Base-by-base conservation (phyloP, 257 asterid species). In the Linderniella brevidens region DNA sequence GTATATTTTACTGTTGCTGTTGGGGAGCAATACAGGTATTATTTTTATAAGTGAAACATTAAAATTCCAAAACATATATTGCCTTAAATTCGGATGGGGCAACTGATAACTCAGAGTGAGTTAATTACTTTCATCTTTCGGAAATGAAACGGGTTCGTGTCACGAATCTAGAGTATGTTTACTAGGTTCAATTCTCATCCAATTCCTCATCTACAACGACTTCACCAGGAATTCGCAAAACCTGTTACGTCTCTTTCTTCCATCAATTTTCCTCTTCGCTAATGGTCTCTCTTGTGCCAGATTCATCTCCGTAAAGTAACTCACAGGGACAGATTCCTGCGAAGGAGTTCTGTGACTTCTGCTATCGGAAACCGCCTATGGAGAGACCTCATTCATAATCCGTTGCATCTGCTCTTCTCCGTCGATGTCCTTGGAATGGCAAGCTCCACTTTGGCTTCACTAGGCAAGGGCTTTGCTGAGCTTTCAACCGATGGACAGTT, bases 401-500 rank as follows among this genome's bases (percentile, higher is more conserved):
- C 98, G 9, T 61, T 90, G 46, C 96, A 84, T 74, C 64, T 90
- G 56, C 75, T 90, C 40, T 84, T 85, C 64, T 90, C 98, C 8
- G 92, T 90, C 11, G 96, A 90, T 63, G 93, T 90, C 48, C 90
- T 90, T 42, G 98, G 98, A 46, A 70, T 83, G 94, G 72, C 98
- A 32, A 90, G 98, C 70, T 90, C 98, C 57, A 90, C 98, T 55
- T 73, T 90, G 69, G 86, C 96, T 46, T 84, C 98, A 59, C 85
- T 90, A 45, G 81, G 98, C 76, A 90, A 77, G 79, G 98, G 98
- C 59, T 90, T 90, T 54, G 98, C 98, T 1, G 92, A 84, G 76
- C 96, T 90, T 56, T 90, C 98, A 54, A 90, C 98, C 50, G 98
- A 90, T 66, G 98, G 96, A 42, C 96, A 81, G 63, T 90, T 90